Conservation (phyloP, 2,329 filamentous ascomycete genomes). For the Ampelomyces quisqualis region DNA sequence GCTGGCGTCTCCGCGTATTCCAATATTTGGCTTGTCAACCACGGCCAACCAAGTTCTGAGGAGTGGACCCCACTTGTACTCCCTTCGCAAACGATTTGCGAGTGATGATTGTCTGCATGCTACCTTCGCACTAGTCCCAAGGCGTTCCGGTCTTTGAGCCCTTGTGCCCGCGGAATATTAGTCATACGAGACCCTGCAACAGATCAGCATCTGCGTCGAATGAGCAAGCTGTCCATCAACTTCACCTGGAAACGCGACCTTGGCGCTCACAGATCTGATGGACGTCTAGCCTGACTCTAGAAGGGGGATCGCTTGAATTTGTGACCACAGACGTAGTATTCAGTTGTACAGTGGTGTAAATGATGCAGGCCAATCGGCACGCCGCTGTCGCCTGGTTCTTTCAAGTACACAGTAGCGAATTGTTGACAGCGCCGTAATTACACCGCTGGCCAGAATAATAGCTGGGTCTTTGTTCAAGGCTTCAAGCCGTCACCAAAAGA, state of each 20-base stretch:
- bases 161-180: neutral
- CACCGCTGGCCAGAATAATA: neutral
- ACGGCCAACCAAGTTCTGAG: neutral
- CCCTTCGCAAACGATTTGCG: neutral
- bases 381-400: neutral
- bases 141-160: neutral
- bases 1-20: neutral
- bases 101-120: neutral
- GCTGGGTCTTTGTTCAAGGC: neutral
- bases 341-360: conserved; percentile 2
- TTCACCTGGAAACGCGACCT: conserved; percentile 22
- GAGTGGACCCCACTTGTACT: neutral
- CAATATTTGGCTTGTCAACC: neutral
- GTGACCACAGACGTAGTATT: conserved; percentile 1
- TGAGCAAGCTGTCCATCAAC: neutral
- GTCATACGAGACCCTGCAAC: neutral
- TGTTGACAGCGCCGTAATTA: neutral
- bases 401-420: neutral
- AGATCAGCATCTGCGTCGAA: neutral
- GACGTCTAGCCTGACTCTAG: conserved; percentile 23
- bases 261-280: neutral
- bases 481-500: neutral
- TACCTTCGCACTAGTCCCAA: neutral
- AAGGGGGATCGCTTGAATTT: conserved; percentile 11
- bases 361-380: conserved; percentile 1